Evolutionary conservation across 2,329 filamentous ascomycete species (phyloP).

Genomic region (Ceratocystis lukuohia): DNA sequence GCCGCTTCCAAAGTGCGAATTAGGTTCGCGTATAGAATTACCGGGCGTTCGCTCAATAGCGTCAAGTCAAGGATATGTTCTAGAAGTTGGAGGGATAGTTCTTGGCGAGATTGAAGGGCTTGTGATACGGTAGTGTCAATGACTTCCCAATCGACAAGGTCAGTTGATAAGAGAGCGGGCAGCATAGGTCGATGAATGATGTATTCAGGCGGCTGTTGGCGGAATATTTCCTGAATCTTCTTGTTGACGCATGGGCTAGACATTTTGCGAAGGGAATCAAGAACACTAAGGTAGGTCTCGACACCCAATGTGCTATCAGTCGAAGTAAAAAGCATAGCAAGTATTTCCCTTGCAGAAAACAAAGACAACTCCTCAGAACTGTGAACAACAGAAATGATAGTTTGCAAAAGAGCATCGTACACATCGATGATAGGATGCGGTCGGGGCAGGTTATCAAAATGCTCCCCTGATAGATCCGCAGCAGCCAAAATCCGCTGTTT

Average conservation of each 20-base stretch:
- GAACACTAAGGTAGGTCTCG: conserved; percentile 48
- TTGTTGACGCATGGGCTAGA: conserved; percentile 40
- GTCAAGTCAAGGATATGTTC: conserved; percentile 65
- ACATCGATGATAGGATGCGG: conserved; percentile 48
- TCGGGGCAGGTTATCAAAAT: conserved; percentile 45
- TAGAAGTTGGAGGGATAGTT: conserved; percentile 65
- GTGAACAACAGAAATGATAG: conserved; percentile 50
- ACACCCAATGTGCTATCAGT: conserved; percentile 43
- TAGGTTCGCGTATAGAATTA: conserved; percentile 74
- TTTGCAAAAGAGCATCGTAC: conserved; percentile 46
- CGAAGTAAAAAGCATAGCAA: conserved; percentile 41
- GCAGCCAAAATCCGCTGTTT: conserved; percentile 33
- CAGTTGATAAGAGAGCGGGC: conserved; percentile 43
- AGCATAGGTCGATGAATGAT: conserved; percentile 47
- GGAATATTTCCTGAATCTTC: conserved; percentile 43
- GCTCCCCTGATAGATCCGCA: conserved; percentile 41
- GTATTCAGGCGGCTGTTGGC: conserved; percentile 40
- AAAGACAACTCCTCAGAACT: conserved; percentile 46
- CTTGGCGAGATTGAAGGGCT: conserved; percentile 56
- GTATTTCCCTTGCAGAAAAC: conserved; percentile 47
- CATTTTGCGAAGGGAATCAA: conserved; percentile 48
- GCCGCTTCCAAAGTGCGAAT: conserved; percentile 68
- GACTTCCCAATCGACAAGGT: conserved; percentile 48
- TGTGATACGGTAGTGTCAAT: conserved; percentile 62
- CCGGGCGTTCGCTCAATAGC: conserved; percentile 62